These are phyloP conservation scores for Geotrichum klebahnii DNA, from an alignment of 1,139 yeast species.

Conservation along the genomic window DNA sequence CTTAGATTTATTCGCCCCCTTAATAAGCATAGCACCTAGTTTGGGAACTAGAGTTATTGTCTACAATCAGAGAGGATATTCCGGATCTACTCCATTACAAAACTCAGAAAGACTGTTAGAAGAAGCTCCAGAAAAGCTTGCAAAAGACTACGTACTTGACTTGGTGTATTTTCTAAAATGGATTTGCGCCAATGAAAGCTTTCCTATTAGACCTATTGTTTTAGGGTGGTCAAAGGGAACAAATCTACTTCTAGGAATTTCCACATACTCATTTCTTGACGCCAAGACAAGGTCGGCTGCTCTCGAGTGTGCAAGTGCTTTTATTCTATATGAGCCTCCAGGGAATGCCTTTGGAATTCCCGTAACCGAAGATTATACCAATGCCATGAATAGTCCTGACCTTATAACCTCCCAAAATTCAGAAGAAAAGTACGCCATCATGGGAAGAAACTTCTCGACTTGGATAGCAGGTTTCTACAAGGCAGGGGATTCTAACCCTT, in stretches of 20 bases:
- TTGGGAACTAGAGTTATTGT: constrained; percentile 2
- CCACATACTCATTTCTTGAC: background rate
- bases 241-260: constrained; percentile 9
- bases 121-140: constrained; percentile 5
- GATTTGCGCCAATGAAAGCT: background rate
- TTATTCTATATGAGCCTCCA: constrained; percentile 16
- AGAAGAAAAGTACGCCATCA: background rate
- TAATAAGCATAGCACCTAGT: background rate
- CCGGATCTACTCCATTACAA: constrained; percentile 11
- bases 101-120: background rate
- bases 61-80: constrained; percentile 16
- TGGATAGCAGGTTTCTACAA: constrained; percentile 17
- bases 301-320: background rate
- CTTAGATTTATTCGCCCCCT: too few species aligned
- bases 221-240: constrained; percentile 19
- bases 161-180: constrained; percentile 25
- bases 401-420: background rate
- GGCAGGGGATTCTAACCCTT: background rate
- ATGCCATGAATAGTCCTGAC: constrained; percentile 3
- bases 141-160: constrained; percentile 25
- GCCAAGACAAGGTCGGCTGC: background rate
- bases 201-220: constrained; percentile 7
- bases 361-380: background rate
- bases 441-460: background rate
- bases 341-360: constrained; percentile 5